Conservation (phyloP, 805 yeast genomes). For the Candida ovalis region DNA sequence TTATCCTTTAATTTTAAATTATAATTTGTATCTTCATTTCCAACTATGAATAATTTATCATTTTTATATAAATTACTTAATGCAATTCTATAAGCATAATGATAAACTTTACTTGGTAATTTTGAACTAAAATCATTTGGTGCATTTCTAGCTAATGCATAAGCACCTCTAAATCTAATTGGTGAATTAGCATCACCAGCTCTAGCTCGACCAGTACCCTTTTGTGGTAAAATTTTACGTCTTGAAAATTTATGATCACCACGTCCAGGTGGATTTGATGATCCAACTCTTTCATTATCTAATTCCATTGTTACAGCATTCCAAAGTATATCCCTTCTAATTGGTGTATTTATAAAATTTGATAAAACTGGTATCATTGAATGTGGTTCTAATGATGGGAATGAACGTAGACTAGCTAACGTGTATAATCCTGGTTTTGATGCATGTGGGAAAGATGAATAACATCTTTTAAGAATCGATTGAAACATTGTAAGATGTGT, state of each 20-base stretch:
- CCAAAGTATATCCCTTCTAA: slow-evolving; percentile 92
- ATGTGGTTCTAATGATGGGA: slow-evolving; percentile 89
- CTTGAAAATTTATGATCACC: slow-evolving; percentile 82
- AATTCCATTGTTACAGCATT: slow-evolving; percentile 90
- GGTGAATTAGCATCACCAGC: slow-evolving; percentile 96
- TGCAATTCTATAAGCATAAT: slow-evolving; percentile 75
- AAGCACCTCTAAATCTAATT: slow-evolving; percentile 81
- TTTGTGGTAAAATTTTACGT: slow-evolving; percentile 79
- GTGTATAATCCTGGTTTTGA: slow-evolving; percentile 63
- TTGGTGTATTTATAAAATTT: slow-evolving; percentile 63
- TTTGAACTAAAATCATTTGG: slow-evolving; percentile 85
- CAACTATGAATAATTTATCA: slow-evolving; percentile 71
- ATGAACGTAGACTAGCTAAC: slow-evolving; percentile 70
- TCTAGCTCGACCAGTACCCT: slow-evolving; percentile 94
- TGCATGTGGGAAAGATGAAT: slow-evolving; percentile 24
- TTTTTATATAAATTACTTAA: slow-evolving; percentile 73
- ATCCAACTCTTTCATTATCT: slow-evolving; percentile 83
- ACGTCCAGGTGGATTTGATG: slow-evolving; percentile 83
- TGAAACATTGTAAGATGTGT: no score
- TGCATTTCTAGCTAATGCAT: slow-evolving; percentile 85
- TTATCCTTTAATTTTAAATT: slow-evolving; percentile 14
- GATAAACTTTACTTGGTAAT: slow-evolving; percentile 69
- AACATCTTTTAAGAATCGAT: background rate
- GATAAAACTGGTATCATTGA: slow-evolving; percentile 73
- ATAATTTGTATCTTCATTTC: slow-evolving; percentile 24